These are phyloP conservation scores for Crithidia mellificae DNA, from an alignment of 208 protist genomes.

Conservation along the genomic window DNA sequence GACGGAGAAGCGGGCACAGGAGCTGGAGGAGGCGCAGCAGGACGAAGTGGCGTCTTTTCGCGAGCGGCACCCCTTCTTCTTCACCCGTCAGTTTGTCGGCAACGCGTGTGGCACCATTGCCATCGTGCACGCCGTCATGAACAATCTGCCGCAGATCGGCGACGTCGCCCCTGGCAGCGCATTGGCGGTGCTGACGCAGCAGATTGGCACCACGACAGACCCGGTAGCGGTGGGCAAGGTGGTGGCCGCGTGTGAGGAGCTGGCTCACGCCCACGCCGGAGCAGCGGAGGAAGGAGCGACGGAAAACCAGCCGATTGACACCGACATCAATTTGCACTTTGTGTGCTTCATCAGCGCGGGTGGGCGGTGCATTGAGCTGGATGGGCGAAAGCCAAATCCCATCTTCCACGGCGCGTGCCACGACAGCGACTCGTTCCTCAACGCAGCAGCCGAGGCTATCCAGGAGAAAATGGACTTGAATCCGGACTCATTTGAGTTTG, in stretches of 20 bases:
- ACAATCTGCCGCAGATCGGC: constrained; percentile 80
- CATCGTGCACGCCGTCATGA: constrained; percentile 91
- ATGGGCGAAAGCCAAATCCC: constrained; percentile 88
- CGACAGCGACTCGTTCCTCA: constrained; percentile 65
- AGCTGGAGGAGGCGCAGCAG: constrained; percentile 27
- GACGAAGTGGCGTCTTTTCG: constrained; percentile 48
- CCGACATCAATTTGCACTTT: constrained; percentile 94
- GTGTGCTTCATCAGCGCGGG: constrained; percentile 88
- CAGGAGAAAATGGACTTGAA: constrained; percentile 70
- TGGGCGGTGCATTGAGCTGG: constrained; percentile 92
- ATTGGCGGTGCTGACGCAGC: constrained; percentile 22
- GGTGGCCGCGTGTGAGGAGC: constrained; percentile 37
- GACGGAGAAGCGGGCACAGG: constrained; percentile 34
- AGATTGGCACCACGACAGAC: neutral
- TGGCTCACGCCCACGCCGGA: constrained; percentile 64
- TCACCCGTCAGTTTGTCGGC: constrained; percentile 88
- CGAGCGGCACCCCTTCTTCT: constrained; percentile 72
- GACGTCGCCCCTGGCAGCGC: constrained; percentile 40
- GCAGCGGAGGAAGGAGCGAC: constrained; percentile 73
- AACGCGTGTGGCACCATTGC: constrained; percentile 97
- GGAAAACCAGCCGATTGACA: constrained; percentile 56
- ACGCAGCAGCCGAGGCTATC: constrained; percentile 68
- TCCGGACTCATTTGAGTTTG: constrained; percentile 66
- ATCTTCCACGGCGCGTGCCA: constrained; percentile 80
- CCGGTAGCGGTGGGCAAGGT: constrained; percentile 30